A percentile compares a stretch with the other conserved stretches of the same genome.
Conservation (phyloP, 2,329 filamentous ascomycete species). For the Colletotrichum orbiculare region DNA sequence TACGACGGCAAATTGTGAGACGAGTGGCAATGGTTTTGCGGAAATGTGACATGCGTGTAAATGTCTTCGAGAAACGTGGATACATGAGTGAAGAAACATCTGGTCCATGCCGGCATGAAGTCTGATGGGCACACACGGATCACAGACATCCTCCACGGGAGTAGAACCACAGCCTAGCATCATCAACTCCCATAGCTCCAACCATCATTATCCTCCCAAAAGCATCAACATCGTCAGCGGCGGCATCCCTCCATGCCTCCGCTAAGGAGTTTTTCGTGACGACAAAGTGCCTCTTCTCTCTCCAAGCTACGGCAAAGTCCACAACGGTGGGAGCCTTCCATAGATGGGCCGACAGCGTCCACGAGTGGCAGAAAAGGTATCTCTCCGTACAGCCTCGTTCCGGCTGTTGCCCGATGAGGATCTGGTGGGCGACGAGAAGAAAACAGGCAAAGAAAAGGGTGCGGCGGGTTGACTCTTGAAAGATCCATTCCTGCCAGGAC, state of each 20-base stretch:
- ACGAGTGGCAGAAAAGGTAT: constrained; percentile 48
- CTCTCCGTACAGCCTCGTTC: constrained; percentile 44
- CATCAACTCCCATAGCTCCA: constrained; percentile 45
- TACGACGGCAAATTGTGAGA: too few species aligned
- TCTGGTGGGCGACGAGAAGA: constrained; percentile 51
- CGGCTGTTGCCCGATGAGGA: constrained; percentile 43
- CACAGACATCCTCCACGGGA: constrained; percentile 14
- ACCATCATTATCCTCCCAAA: constrained; percentile 53
- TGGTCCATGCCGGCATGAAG: neutral
- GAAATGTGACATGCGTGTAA: too few species aligned
- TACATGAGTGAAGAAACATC: neutral
- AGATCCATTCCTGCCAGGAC: constrained; percentile 63
- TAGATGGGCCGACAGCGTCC: constrained; percentile 52
- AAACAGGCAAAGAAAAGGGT: constrained; percentile 62
- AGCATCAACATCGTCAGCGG: constrained; percentile 54
- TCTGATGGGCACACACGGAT: neutral
- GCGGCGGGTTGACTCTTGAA: constrained; percentile 64
- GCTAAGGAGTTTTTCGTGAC: constrained; percentile 45
- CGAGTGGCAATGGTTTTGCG: too few species aligned
- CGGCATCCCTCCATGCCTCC: constrained; percentile 46
- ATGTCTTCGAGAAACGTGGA: neutral
- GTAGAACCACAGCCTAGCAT: constrained; percentile 48
- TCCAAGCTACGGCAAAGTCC: constrained; percentile 53
- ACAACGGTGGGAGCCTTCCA: constrained; percentile 50
- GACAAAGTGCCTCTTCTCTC: constrained; percentile 48